These are phyloP conservation scores for Helenozyma rhizophorensis DNA, from an alignment of 805 yeast species.

Conservation along the genomic window DNA sequence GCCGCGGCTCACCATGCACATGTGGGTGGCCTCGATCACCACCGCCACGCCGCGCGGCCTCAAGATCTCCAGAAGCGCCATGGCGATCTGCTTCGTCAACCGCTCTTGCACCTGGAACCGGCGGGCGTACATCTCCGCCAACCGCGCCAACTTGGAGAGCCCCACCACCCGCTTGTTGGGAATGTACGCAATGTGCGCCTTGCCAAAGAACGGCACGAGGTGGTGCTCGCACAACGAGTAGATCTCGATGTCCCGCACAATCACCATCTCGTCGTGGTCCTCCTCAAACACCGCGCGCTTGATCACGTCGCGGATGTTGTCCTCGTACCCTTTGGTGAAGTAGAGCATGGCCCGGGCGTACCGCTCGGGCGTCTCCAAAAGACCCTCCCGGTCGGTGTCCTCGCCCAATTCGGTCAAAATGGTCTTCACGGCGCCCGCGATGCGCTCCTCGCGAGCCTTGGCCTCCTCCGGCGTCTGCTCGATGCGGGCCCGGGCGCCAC, in stretches of 20 bases:
- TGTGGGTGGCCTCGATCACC: conserved; percentile 94
- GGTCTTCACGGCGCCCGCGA: conserved; percentile 78
- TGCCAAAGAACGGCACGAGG: conserved; percentile 94
- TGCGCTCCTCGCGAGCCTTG: conserved; percentile 62
- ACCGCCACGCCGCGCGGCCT: conserved; percentile 98
- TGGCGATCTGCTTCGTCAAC: conserved; percentile 93
- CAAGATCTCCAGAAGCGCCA: conserved; percentile 86
- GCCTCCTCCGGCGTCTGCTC: conserved; percentile 67
- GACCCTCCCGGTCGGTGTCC: conserved; percentile 82
- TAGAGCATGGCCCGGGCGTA: conserved; percentile 95
- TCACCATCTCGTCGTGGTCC: conserved; percentile 98
- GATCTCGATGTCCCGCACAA: conserved; percentile 90
- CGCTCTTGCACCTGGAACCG: conserved; percentile 98
- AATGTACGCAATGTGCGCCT: conserved; percentile 96
- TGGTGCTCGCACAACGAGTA: conserved; percentile 96
- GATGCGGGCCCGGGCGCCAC: conserved; percentile 75
- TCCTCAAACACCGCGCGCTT: conserved; percentile 96
- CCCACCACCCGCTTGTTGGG: conserved; percentile 94
- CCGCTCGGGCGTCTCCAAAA: conserved; percentile 90
- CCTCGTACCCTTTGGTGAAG: conserved; percentile 96
- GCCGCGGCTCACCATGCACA: conserved; percentile 99
- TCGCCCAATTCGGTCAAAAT: conserved; percentile 86
- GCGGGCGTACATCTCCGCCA: conserved; percentile 96
- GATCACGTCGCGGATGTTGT: conserved; percentile 85
- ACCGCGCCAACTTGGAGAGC: conserved; percentile 83